Percentiles rank a stretch among this genome's conserved stretches.
Evolutionary conservation across 192 early-diverging fungal genomes (phyloP).

Genomic region (Entomortierella parvispora): DNA sequence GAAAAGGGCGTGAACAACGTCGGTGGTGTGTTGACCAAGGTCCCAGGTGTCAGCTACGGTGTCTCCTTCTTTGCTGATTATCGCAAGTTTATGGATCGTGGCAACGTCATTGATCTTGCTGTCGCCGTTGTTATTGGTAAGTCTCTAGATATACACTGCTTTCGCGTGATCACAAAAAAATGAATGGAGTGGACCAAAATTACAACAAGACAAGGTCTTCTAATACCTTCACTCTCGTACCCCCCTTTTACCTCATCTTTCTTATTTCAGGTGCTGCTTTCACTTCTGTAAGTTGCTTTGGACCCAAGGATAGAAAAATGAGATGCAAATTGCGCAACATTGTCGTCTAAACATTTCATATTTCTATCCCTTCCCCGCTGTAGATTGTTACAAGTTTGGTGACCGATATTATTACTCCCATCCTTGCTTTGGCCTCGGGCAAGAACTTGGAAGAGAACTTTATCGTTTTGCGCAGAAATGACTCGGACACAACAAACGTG

Average conservation of each 20-base stretch:
- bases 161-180: too few species aligned
- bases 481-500: conserved; percentile 24
- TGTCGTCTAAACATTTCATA: background rate
- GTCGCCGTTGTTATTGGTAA: conserved; percentile 74
- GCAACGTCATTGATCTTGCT: conserved; percentile 74
- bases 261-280: conserved; percentile 34
- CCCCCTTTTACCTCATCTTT: background rate
- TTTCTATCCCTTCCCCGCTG: background rate
- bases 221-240: too few species aligned
- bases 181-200: too few species aligned
- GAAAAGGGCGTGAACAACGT: conserved; percentile 46
- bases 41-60: conserved; percentile 56
- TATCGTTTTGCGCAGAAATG: conserved; percentile 39
- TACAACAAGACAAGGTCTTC: too few species aligned
- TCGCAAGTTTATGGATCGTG: conserved; percentile 61
- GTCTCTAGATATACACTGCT: conserved; percentile 33
- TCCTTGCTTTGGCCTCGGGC: conserved; percentile 68
- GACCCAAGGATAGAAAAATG: background rate
- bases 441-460: conserved; percentile 57
- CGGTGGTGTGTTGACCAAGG: conserved; percentile 21
- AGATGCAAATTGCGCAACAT: conserved; percentile 2
- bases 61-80: conserved; percentile 64
- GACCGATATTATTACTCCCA: conserved; percentile 66
- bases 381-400: conserved; percentile 57
- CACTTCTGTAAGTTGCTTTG: conserved; percentile 42